Evolutionary conservation across 2,329 filamentous ascomycete species (phyloP).

Genomic region (Aspergillus chevalieri): DNA sequence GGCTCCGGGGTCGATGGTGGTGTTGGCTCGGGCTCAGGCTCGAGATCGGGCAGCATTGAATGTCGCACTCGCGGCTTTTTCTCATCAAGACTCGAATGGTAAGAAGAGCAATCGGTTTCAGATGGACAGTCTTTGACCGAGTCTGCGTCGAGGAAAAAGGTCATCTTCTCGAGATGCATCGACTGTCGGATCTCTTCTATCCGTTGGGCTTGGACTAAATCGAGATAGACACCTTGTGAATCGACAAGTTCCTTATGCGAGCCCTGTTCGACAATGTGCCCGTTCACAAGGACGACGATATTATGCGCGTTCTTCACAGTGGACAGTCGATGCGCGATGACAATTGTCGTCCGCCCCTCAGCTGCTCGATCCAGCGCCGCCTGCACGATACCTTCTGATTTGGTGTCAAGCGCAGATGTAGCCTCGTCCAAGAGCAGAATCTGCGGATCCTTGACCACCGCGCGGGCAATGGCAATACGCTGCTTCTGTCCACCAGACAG

Average conservation of each 20-base stretch:
- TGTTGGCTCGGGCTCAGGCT: background rate
- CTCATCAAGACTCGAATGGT: too few relatives aligned
- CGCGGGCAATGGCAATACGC: slow-evolving; percentile 87
- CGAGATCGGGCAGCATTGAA: too few relatives aligned
- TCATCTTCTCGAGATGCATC: slow-evolving; percentile 23
- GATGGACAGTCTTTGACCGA: slow-evolving; percentile 10
- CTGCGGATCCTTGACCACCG: slow-evolving; percentile 88
- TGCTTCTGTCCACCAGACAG: slow-evolving; percentile 95
- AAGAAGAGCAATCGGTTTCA: too few relatives aligned
- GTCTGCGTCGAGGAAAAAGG: slow-evolving; percentile 27
- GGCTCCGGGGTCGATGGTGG: slow-evolving; percentile 42
- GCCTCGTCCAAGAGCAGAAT: slow-evolving; percentile 91
- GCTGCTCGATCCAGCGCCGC: slow-evolving; percentile 85
- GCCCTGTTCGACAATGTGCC: slow-evolving; percentile 83
- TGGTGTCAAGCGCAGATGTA: slow-evolving; percentile 87
- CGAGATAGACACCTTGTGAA: slow-evolving; percentile 66
- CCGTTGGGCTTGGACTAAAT: slow-evolving; percentile 80
- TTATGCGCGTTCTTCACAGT: slow-evolving; percentile 93
- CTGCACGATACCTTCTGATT: slow-evolving; percentile 90
- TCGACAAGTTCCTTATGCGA: slow-evolving; percentile 75
- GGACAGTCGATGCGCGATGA: slow-evolving; percentile 89
- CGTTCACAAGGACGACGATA: slow-evolving; percentile 85
- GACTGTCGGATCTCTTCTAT: slow-evolving; percentile 52
- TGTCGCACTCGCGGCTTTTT: too few relatives aligned
- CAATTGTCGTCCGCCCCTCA: slow-evolving; percentile 84